Evolutionary conservation across 1,284 basidiomycete species (phyloP), one percentile per base, ranked within the genome.

Genomic region (Mycosarcoma mackinlayi): DNA sequence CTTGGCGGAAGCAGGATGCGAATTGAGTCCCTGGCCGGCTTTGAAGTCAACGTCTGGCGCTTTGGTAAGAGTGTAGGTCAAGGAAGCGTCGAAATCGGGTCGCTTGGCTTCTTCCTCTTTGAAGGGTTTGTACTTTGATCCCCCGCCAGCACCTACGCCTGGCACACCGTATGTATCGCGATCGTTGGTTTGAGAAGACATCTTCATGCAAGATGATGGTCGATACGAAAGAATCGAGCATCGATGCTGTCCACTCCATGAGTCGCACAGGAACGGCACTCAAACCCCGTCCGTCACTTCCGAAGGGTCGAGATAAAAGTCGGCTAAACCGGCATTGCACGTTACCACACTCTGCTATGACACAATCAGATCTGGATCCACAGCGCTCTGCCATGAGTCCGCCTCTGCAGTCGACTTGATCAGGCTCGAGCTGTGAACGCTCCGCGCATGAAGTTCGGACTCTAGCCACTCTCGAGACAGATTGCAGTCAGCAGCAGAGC

Each of bases 1-100:
- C 0, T 14, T 35, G 6, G 47, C 28, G 0, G 69, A 53, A 2
- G 56, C 55, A 6, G 68, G 63, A 35, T 75, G 73, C 13, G 70
- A 61, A 46, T 76, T 76, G 53, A 73, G 64, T 0, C 74, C 74
- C 25, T 67, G 67, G 1, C 74, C 74, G 6, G 68, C 55, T 37
- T 58, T 56, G 48, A 69, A 76, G 33, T 71, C 46, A 23, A 55
- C 39, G 38, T 73, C 60, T 24, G 47, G 46, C 16, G 74, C 47
- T 35, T 69, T 60, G 38, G 66, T 48, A 16, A 73, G 41, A 5
- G 61, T 66, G 68, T 66, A 71, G 13, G 63, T 66, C 21, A 63
- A 21, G 5, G 62, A 59, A 18, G 54, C 33, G 34, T 71, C 62
- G 40, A 65, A 71, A 0, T 30, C 33, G 23, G 57, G 41, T 21